Base-by-base conservation (phyloP, 257 asterid species). In the Capsicum pubescens region DNA sequence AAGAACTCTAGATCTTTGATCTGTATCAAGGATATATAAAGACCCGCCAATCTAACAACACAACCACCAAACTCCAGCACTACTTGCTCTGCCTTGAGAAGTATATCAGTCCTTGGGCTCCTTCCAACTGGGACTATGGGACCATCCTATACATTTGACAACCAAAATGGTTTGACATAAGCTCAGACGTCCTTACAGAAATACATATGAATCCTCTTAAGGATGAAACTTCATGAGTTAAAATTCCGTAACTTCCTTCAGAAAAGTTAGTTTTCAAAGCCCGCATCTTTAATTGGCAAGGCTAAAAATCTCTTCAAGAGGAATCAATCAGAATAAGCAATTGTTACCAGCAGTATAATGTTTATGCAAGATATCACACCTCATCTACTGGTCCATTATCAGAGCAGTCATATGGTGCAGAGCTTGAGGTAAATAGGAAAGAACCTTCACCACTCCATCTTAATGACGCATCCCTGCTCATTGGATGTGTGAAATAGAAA, bases 401-500 rank as follows among this genome's bases (percentile, higher is more conserved):
- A 26, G 83, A 88, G 95, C 98, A 91, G 90, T 95, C 97, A 87
- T 91, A 97, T 48, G 92, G 96, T 82, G 97, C 99, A 21, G 99
- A 95, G 90, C 98, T 95, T 72, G 99, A 97, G 84, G 98, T 97
- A 85, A 97, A 93, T 16, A 97, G 85, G 90, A 97, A 97, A 84
- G 97, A 89, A 67, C 99, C 99, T 89, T 95, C 97, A 68, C 98
- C 98, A 57, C 88, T 93, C 99, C 99, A 97, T 56, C 84, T 92
- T 78, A 92, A 90, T 64, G 95, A 92, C 69, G 99, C 98, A 76
- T 92, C 97, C 90, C 99, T 97, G 90, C 84, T 82, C 44, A 63
- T 77, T 79, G 76, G 26, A 76, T 26, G 48, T 26, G 81, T 26
- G 64, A 76, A 52, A 52, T 76, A 74, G 44, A 74, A 74, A 74